Evolutionary conservation across 2,329 filamentous ascomycete genomes (phyloP).

Genomic region (Rasamsonia emersonii): DNA sequence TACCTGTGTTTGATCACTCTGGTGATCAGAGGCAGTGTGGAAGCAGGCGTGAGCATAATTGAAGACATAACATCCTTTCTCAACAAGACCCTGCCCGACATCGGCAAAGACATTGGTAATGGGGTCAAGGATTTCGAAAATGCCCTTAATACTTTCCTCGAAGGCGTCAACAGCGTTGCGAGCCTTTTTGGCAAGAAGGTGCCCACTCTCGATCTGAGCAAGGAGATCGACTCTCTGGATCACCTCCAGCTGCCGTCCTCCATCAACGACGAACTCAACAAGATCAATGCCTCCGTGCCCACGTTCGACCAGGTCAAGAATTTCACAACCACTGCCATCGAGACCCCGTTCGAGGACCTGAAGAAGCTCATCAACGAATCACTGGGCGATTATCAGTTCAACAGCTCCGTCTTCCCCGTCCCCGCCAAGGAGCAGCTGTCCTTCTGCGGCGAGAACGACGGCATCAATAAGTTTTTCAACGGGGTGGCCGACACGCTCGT

Average conservation of each 20-base stretch:
- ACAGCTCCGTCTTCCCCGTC: slow-evolving; percentile 69
- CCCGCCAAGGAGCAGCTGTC: slow-evolving; percentile 72
- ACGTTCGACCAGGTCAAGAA: slow-evolving; percentile 78
- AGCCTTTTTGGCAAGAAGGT: slow-evolving; percentile 38
- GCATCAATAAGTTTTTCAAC: slow-evolving; percentile 76
- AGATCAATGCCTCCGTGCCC: slow-evolving; percentile 71
- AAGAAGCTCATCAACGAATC: slow-evolving; percentile 63
- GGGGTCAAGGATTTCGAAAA: slow-evolving; percentile 42
- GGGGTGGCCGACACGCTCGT: slow-evolving; percentile 58
- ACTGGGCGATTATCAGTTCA: slow-evolving; percentile 67
- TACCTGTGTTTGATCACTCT: slow-evolving; percentile 85
- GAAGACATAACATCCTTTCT: slow-evolving; percentile 53
- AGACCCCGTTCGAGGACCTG: slow-evolving; percentile 72
- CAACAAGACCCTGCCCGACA: slow-evolving; percentile 44
- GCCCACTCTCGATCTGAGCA: slow-evolving; percentile 57
- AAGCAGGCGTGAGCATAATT: slow-evolving; percentile 56
- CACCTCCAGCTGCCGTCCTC: slow-evolving; percentile 59
- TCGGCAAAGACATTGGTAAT: slow-evolving; percentile 40
- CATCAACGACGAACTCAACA: slow-evolving; percentile 59
- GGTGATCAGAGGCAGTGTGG: slow-evolving; percentile 68
- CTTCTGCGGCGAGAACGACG: slow-evolving; percentile 82
- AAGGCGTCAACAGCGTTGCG: slow-evolving; percentile 49
- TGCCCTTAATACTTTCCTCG: slow-evolving; percentile 44
- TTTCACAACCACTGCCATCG: slow-evolving; percentile 64
- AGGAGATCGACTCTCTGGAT: slow-evolving; percentile 57